Conservation (phyloP, 1,284 basidiomycete genomes). For the Cystobasidium sp. region DNA sequence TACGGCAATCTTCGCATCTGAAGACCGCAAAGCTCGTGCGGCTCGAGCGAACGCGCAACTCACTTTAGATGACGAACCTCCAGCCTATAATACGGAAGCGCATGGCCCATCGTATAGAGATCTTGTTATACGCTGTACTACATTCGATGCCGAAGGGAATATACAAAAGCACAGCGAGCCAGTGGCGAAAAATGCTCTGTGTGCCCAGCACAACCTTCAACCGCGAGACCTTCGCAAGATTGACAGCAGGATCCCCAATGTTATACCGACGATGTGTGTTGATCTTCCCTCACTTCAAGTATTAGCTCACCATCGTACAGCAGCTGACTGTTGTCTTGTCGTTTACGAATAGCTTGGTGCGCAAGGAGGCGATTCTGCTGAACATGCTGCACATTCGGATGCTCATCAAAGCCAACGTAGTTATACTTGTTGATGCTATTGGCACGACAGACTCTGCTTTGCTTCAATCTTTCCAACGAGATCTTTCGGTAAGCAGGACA, state of each 20-base stretch:
- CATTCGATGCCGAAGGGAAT: constrained; percentile 63
- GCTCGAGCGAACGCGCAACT: constrained; percentile 25
- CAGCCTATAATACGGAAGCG: neutral
- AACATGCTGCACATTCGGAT: constrained; percentile 94
- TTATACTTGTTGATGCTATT: constrained; percentile 89
- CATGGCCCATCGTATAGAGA: constrained; percentile 25
- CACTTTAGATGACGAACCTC: constrained; percentile 24
- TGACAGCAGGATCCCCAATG: constrained; percentile 88
- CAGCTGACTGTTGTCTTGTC: neutral
- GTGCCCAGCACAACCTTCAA: constrained; percentile 85
- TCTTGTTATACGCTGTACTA: constrained; percentile 47
- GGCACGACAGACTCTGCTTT: constrained; percentile 81
- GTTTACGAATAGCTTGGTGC: constrained; percentile 71
- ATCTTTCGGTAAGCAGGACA: constrained; percentile 65
- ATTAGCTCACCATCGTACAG: no score
- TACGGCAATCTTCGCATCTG: neutral
- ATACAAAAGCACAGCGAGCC: constrained; percentile 88
- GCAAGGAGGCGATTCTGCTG: constrained; percentile 85
- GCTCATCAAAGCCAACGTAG: constrained; percentile 88
- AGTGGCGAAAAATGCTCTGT: constrained; percentile 87
- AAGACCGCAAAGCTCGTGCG: constrained; percentile 3
- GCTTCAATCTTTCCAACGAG: constrained; percentile 83
- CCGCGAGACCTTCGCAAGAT: constrained; percentile 96
- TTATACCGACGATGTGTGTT: constrained; percentile 71
- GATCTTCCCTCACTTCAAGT: neutral